These are phyloP conservation scores for Tolypocladium inflatum DNA, from an alignment of 2,329 filamentous ascomycete species.

Conservation along the genomic window DNA sequence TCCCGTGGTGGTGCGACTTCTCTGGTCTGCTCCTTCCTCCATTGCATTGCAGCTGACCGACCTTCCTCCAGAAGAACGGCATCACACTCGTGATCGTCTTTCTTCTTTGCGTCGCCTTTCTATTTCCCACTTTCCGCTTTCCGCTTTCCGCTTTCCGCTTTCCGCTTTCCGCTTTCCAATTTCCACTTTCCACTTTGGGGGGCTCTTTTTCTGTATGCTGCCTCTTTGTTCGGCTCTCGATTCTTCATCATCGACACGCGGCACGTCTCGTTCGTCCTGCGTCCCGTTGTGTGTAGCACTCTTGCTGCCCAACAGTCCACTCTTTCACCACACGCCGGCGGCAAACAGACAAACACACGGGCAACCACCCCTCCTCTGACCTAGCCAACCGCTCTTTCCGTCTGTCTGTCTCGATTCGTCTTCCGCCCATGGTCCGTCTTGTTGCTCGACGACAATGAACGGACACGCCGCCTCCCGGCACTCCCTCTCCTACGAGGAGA, in stretches of 20 bases:
- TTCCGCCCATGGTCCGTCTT: not conserved
- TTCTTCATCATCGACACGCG: not conserved
- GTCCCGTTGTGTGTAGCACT: not conserved
- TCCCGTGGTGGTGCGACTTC: not conserved
- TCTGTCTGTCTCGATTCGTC: not conserved
- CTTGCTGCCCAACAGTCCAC: not conserved
- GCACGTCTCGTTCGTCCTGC: not conserved
- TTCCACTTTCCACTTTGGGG: not conserved
- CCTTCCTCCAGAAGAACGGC: not conserved
- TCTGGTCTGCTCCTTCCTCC: not conserved
- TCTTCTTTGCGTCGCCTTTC: not conserved
- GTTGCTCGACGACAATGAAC: constrained; percentile 30
- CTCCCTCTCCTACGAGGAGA: constrained; percentile 32
- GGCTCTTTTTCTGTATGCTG: not conserved
- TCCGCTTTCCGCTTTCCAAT: no score
- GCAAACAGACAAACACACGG: not conserved
- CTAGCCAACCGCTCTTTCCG: not conserved
- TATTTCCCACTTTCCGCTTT: not conserved
- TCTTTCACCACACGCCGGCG: not conserved
- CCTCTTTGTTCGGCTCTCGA: not conserved
- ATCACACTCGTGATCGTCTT: not conserved
- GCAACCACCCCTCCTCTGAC: not conserved
- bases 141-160: not conserved
- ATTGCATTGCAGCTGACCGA: not conserved
- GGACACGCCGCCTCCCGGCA: constrained; percentile 23